Base-by-base conservation (phyloP, 164 flowering plant species). In the Chimonanthus praecox region DNA sequence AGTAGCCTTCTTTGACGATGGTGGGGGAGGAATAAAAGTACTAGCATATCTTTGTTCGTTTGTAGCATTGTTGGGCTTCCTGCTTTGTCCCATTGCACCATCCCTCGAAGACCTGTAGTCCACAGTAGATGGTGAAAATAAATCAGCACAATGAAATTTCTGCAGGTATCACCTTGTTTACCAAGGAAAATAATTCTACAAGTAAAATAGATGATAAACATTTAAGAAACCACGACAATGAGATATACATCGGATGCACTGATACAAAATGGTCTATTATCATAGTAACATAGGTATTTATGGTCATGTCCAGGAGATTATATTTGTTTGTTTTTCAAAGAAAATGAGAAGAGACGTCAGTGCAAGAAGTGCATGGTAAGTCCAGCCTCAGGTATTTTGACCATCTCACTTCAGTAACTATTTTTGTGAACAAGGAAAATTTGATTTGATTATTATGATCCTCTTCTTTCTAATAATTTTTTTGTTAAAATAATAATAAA, bases 11-110 rank as follows among this genome's bases (percentile, higher is more conserved):
- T 74, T 88, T 20, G 87, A 83, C 5, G 90, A 70, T 18, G 95
- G 92, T 47, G 95, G 94, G 61, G 98, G 98, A 72, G 94, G 96
- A 64, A 91, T 85, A 77, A 87, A 58, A 2, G 92, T 90, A 80
- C 77, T 89, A 21, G 78, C 76, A 49, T 72, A 78, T 1, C 45
- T 69, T 5, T 83, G 83, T 76, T 84, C 85, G 49, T 70, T 69
- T 45, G 63, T 82, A 20, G 64, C 65, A 60, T 72, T 77, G 64
- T 75, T 75, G 67, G 89, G 76, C 67, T 79, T 88, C 73, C 82
- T 72, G 47, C 60, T 54, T 54, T 54, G 60, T 13, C 81, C 85
- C 65, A 48, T 84, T 73, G 79, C 69, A 76, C 74, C 80, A 48
- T 90, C 90, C 62, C 92, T 85, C 49, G 88, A 77, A 71, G 93